Percentiles rank a stretch among this genome's conserved stretches.
phyloP scores from a whole-genome alignment of 495 filamentous ascomycete species.

The Parmelia sp. region DNA sequence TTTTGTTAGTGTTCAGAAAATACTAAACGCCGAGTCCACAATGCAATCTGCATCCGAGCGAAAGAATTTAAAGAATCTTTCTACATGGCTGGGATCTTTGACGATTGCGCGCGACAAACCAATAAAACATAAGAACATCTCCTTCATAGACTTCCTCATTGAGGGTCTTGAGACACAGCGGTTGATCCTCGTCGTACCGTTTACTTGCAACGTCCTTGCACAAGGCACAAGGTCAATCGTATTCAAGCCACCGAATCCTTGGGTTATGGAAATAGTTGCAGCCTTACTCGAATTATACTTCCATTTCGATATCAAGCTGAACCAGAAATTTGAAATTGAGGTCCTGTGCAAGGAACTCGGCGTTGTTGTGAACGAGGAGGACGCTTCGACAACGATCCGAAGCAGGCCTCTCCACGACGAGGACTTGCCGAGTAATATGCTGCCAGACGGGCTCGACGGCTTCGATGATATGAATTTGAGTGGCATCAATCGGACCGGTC shows the following conservation, averaged over 20 bases:
- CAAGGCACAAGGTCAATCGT: constrained; percentile 79
- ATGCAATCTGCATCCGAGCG: constrained; percentile 73
- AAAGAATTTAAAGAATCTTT: constrained; percentile 83
- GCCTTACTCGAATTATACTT: constrained; percentile 88
- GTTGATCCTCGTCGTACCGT: constrained; percentile 85
- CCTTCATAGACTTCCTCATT: constrained; percentile 88
- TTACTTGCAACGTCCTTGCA: constrained; percentile 88
- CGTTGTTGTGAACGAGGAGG: constrained; percentile 77
- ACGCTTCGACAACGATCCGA: constrained; percentile 74
- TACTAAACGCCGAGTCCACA: constrained; percentile 84
- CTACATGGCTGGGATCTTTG: constrained; percentile 84
- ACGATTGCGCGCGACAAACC: constrained; percentile 93
- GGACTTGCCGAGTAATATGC: constrained; percentile 43
- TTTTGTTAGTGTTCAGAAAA: constrained; percentile 71
- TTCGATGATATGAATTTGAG: constrained; percentile 74
- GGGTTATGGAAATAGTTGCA: constrained; percentile 89
- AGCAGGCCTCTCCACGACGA: constrained; percentile 57
- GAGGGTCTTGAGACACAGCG: constrained; percentile 88
- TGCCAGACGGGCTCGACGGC: constrained; percentile 64
- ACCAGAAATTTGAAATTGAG: constrained; percentile 97
- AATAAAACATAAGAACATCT: constrained; percentile 93
- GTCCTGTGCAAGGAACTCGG: constrained; percentile 89
- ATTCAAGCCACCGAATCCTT: constrained; percentile 92
- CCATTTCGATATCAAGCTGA: constrained; percentile 85
- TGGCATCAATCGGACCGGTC: constrained; percentile 60